Percentiles rank a stretch among this genome's conserved stretches.
phyloP scores from a whole-genome alignment of 1,284 basidiomycete genomes.

The Malassezia pachydermatis region DNA sequence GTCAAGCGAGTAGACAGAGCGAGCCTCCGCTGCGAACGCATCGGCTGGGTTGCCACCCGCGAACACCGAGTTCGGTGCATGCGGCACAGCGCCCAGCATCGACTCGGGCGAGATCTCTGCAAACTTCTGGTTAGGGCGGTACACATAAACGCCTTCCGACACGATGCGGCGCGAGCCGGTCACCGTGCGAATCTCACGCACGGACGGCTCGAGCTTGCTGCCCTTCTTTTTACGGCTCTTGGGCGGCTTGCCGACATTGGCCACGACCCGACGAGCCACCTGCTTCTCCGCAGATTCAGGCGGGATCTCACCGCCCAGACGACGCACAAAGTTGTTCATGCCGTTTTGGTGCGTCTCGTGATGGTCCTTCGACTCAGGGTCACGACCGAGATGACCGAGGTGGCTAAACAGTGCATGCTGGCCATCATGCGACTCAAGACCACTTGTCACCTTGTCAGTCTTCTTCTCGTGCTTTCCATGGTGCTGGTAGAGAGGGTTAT shows the following conservation, averaged over 20 bases:
- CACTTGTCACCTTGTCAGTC: no score
- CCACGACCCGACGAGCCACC: conserved; percentile 1
- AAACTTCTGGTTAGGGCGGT: not conserved
- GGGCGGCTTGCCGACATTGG: not conserved
- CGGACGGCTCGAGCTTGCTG: not conserved
- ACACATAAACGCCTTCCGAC: not conserved
- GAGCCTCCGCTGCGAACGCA: not conserved
- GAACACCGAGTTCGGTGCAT: conserved; percentile 4
- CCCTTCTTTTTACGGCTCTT: not conserved
- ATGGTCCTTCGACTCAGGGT: no score
- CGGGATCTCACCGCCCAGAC: not conserved
- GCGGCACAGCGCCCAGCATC: conserved; percentile 5
- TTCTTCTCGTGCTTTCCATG: no score
- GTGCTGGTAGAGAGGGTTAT: no score
- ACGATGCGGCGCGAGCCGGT: not conserved
- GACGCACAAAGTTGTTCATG: not conserved
- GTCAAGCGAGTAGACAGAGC: not conserved
- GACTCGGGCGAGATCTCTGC: not conserved
- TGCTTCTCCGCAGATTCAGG: not conserved
- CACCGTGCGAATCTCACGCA: not conserved
- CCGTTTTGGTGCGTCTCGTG: not conserved
- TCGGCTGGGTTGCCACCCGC: conserved; percentile 3
- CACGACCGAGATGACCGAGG: no score
- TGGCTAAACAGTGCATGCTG: no score
- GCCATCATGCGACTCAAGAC: no score